These are phyloP conservation scores for Spencermartinsiella europaea DNA, from an alignment of 805 yeast species.

Conservation along the genomic window DNA sequence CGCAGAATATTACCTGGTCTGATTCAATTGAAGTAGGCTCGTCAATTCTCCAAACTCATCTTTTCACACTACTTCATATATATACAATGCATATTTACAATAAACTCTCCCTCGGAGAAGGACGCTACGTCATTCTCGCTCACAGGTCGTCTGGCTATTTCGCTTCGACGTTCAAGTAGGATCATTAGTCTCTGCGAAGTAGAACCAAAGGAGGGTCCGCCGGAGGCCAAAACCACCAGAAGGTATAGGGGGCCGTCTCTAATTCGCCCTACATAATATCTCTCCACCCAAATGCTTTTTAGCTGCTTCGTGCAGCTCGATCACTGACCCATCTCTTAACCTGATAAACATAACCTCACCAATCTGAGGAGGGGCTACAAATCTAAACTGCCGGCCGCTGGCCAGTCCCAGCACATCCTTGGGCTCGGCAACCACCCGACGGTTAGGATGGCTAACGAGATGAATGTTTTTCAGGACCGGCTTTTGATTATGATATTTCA, in stretches of 20 bases:
- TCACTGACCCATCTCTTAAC: conserved; percentile 46
- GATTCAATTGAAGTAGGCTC: background rate
- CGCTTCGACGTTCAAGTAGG: no score
- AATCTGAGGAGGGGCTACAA: conserved; percentile 75
- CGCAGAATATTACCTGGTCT: no score
- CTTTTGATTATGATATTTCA: conserved; percentile 76
- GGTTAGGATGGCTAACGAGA: conserved; percentile 79
- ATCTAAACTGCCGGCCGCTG: conserved; percentile 68
- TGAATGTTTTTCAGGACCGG: conserved; percentile 71
- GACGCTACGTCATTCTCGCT: no score
- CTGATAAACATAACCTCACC: conserved; percentile 81
- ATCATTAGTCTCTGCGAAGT: no score
- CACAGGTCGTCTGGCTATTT: no score
- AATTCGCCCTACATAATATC: conserved; percentile 62
- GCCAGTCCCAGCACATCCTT: conserved; percentile 69
- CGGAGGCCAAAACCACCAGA: no score
- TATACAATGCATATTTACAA: background rate
- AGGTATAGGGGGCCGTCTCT: no score
- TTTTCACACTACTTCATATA: background rate
- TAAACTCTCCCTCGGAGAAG: no score
- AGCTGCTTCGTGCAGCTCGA: conserved; percentile 85
- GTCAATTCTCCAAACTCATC: no score
- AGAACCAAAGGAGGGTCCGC: no score
- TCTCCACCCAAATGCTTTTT: conserved; percentile 66
- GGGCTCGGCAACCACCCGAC: conserved; percentile 58